Evolutionary conservation across 768 basidiomycete genomes (phyloP).

Genomic region (Rhodotorula sphaerocarpa): DNA sequence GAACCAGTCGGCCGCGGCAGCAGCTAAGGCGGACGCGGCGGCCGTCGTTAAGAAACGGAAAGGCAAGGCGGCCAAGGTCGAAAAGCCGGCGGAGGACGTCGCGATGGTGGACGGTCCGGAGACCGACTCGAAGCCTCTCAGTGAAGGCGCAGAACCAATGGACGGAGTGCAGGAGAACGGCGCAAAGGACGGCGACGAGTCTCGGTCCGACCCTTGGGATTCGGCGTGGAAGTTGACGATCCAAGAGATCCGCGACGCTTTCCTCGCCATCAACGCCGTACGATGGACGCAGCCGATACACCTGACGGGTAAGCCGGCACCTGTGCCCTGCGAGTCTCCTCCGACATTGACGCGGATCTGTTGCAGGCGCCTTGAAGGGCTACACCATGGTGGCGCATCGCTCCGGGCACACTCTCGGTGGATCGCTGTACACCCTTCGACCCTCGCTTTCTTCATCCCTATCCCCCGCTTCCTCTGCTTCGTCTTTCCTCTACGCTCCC

Average conservation of each 20-base stretch:
- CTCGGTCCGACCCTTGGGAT: conserved; percentile 43
- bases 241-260: conserved; percentile 83
- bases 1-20: neutral
- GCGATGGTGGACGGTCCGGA: conserved; percentile 21
- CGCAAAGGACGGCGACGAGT: conserved; percentile 30
- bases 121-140: conserved; percentile 16
- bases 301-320: conserved; percentile 62
- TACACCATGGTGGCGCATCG: conserved; percentile 84
- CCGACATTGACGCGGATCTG: neutral
- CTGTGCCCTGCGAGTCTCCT: conserved; percentile 40
- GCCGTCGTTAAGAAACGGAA: conserved; percentile 49
- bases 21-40: conserved; percentile 10
- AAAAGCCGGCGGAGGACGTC: conserved; percentile 19
- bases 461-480: conserved; percentile 42
- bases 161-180: no score
- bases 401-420: conserved; percentile 89
- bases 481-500: conserved; percentile 89
- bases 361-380: conserved; percentile 12
- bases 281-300: conserved; percentile 93
- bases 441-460: conserved; percentile 67
- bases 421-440: conserved; percentile 97
- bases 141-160: conserved; percentile 39
- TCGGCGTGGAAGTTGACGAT: conserved; percentile 63
- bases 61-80: conserved; percentile 47
- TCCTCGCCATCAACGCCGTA: conserved; percentile 80